These are phyloP conservation scores for Chimonanthus praecox DNA, from an alignment of 164 flowering plant genomes.

Conservation along the genomic window DNA sequence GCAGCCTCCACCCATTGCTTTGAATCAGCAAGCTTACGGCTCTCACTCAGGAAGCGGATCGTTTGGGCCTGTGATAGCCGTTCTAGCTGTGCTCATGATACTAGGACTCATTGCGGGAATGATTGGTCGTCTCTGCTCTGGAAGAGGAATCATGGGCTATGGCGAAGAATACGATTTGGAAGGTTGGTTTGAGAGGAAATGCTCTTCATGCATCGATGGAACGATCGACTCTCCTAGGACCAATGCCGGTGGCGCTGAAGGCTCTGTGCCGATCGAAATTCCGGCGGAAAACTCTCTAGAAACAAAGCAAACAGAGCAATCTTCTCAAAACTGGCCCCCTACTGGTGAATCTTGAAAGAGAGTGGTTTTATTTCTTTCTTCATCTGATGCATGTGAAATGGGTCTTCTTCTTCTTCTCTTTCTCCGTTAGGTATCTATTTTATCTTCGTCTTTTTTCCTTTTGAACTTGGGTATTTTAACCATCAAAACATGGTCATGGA, in stretches of 20 bases:
- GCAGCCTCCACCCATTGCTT: constrained; percentile 20
- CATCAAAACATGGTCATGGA: not conserved
- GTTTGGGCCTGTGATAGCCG: constrained; percentile 72
- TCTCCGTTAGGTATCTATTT: not conserved
- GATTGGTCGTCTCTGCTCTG: constrained; percentile 72
- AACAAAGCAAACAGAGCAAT: constrained; percentile 19
- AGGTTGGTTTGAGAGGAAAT: constrained; percentile 66
- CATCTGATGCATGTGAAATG: constrained; percentile 10
- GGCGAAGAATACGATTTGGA: constrained; percentile 51
- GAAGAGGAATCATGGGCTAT: constrained; percentile 55
- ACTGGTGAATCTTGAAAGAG: constrained; percentile 15
- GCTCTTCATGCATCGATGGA: constrained; percentile 66
- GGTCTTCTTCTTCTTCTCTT: constrained; percentile 1
- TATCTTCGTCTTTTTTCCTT: not conserved
- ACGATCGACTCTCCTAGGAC: constrained; percentile 23
- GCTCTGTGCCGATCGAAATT: constrained; percentile 17
- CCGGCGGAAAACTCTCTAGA: constrained; percentile 24
- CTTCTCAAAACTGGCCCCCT: constrained; percentile 7
- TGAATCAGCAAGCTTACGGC: constrained; percentile 28
- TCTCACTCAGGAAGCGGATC: constrained; percentile 51
- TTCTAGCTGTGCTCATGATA: constrained; percentile 51
- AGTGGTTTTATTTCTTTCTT: not conserved
- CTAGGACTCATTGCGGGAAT: constrained; percentile 59
- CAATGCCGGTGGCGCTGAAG: constrained; percentile 2
- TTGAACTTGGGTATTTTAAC: not conserved